Percentiles rank a stretch among this genome's conserved stretches.
These are phyloP conservation scores for Hypoxylon sp. DNA, from an alignment of 2,329 filamentous ascomycete genomes.

Conservation along the genomic window DNA sequence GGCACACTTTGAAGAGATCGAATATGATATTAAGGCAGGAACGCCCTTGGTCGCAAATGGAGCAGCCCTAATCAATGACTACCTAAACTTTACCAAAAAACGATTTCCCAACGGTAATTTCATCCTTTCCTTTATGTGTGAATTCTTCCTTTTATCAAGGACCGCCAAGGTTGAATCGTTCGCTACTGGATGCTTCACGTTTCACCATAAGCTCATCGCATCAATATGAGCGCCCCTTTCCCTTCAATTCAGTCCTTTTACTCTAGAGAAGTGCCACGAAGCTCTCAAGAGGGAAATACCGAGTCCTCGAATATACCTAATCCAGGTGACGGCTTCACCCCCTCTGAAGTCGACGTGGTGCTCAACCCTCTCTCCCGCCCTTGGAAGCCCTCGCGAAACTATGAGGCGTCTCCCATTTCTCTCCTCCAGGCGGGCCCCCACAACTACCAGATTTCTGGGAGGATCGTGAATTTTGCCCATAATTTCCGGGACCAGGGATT, in stretches of 20 bases:
- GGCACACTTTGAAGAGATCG: neutral
- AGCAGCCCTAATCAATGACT: neutral
- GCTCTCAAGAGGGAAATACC: neutral
- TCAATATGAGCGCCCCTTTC: conserved; percentile 45
- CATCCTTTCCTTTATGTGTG: neutral
- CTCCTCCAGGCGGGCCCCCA: conserved; percentile 65
- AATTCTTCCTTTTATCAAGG: neutral
- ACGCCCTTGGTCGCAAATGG: neutral
- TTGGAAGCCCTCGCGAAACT: conserved; percentile 62
- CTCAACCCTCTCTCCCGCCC: conserved; percentile 56
- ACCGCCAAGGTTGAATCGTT: neutral
- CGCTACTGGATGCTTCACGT: neutral
- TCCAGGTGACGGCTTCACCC: conserved; percentile 68
- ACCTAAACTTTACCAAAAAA: neutral
- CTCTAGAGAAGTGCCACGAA: conserved; percentile 47
- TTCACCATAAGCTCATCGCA: neutral
- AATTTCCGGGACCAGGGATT: conserved; percentile 60
- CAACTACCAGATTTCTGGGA: conserved; percentile 66
- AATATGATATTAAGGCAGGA: conserved; percentile 1
- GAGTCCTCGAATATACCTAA: conserved; percentile 32
- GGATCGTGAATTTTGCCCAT: conserved; percentile 69
- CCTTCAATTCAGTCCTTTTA: conserved; percentile 57
- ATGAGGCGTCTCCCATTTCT: conserved; percentile 63
- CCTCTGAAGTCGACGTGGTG: conserved; percentile 59
- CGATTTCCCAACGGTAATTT: neutral